Conservation (phyloP, 2,329 filamentous ascomycete species). For the Ophiostoma populinum region DNA sequence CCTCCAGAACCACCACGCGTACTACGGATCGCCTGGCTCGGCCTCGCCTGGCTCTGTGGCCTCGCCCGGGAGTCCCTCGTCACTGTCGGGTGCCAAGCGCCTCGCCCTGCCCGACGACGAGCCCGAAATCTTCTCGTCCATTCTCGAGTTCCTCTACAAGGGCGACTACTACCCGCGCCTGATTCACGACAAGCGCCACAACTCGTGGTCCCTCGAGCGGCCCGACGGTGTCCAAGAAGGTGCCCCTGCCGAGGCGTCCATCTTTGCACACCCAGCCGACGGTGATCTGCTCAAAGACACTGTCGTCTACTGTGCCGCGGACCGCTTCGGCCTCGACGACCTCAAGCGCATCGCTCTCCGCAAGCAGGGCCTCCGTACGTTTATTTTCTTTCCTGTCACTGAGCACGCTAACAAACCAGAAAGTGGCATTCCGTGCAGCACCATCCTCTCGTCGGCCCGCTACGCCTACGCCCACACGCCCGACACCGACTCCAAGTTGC, state of each 20-base stretch:
- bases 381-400: neutral
- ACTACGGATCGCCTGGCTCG: constrained; percentile 6
- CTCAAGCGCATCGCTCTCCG: constrained; percentile 70
- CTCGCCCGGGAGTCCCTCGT: constrained; percentile 14
- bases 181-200: constrained; percentile 62
- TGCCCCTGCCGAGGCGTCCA: constrained; percentile 38
- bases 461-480: constrained; percentile 82
- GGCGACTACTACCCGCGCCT: constrained; percentile 82
- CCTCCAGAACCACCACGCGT: constrained; percentile 43
- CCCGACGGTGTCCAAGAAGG: constrained; percentile 19
- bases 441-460: constrained; percentile 71
- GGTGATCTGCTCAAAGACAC: constrained; percentile 71
- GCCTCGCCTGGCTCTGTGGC: neutral
- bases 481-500: constrained; percentile 75
- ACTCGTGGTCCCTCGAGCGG: constrained; percentile 70
- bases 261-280: constrained; percentile 48
- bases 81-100: constrained; percentile 31
- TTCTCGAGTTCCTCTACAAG: constrained; percentile 86
- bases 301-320: constrained; percentile 75
- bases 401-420: constrained; percentile 23
- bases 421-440: constrained; percentile 66
- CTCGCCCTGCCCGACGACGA: constrained; percentile 72
- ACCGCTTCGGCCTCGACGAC: constrained; percentile 68
- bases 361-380: constrained; percentile 69
- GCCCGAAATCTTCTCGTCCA: constrained; percentile 76